A percentile compares a stretch with the other conserved stretches of the same genome.
phyloP scores from a whole-genome alignment of 2,329 filamentous ascomycete species.

The Didymella lethalis region DNA sequence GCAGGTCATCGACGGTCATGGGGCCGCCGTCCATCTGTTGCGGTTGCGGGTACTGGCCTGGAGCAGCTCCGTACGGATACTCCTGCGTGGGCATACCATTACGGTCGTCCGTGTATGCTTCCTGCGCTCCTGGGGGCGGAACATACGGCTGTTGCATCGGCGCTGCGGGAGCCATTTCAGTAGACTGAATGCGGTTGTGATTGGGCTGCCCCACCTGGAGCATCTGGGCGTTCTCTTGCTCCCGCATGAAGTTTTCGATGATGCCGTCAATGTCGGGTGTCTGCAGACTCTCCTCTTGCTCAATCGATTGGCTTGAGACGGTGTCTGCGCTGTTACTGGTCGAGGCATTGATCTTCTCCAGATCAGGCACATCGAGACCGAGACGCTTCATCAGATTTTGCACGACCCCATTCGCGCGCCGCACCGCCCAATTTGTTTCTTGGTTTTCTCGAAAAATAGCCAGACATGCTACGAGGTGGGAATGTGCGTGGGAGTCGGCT shows the following conservation, averaged over 20 bases:
- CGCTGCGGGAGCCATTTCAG: not conserved
- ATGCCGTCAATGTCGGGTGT: constrained; percentile 54
- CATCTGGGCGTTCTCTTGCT: constrained; percentile 31
- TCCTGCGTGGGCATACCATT: not conserved
- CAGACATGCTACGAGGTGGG: constrained; percentile 54
- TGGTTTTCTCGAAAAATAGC: constrained; percentile 59
- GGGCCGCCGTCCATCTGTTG: constrained; percentile 14
- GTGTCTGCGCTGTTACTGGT: constrained; percentile 19
- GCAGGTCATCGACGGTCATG: constrained; percentile 32
- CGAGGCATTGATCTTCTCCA: not conserved
- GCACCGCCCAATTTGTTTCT: constrained; percentile 60
- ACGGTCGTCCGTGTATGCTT: not conserved
- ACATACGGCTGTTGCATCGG: constrained; percentile 1
- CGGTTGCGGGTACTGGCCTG: not conserved
- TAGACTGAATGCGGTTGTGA: not conserved
- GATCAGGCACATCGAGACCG: constrained; percentile 19
- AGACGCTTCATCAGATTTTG: constrained; percentile 57
- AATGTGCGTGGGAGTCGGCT: constrained; percentile 48
- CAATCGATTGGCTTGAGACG: constrained; percentile 16
- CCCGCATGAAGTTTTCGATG: constrained; percentile 53
- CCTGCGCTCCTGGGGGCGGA: not conserved
- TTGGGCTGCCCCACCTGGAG: not conserved
- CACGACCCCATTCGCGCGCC: constrained; percentile 56
- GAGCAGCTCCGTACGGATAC: not conserved
- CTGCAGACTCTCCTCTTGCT: constrained; percentile 30